phyloP scores from a whole-genome alignment of 208 protist species.

The Wallacemonas sp. region DNA sequence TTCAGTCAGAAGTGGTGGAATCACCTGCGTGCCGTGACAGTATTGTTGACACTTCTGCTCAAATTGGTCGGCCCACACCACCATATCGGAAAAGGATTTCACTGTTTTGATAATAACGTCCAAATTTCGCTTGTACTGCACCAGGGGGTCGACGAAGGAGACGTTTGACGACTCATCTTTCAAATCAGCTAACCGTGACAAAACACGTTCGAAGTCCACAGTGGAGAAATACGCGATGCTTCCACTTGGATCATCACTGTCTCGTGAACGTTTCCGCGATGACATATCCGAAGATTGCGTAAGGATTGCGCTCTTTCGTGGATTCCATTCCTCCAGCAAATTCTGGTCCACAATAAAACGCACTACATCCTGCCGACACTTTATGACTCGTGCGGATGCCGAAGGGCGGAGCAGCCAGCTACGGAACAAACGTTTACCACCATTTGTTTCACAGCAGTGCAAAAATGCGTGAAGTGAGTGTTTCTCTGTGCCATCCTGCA shows the following conservation, averaged over 20 bases:
- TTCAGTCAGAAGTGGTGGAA: slow-evolving; percentile 64
- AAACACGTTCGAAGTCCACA: slow-evolving; percentile 82
- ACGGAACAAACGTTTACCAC: slow-evolving; percentile 77
- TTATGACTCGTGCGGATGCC: slow-evolving; percentile 52
- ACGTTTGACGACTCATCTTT: slow-evolving; percentile 53
- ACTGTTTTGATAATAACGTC: slow-evolving; percentile 70
- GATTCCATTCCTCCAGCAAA: slow-evolving; percentile 14
- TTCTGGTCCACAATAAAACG: slow-evolving; percentile 50
- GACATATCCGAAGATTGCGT: slow-evolving; percentile 11
- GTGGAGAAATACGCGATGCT: slow-evolving; percentile 11
- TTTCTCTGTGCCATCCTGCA: slow-evolving; percentile 71
- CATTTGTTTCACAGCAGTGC: slow-evolving; percentile 75
- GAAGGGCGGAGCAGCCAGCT: slow-evolving; percentile 84
- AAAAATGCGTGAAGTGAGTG: slow-evolving; percentile 67
- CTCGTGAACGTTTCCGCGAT: slow-evolving; percentile 25
- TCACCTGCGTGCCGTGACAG: background rate
- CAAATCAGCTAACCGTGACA: slow-evolving; percentile 79
- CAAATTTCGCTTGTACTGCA: slow-evolving; percentile 85
- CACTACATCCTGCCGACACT: slow-evolving; percentile 54
- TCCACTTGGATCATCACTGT: slow-evolving; percentile 1
- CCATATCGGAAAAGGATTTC: slow-evolving; percentile 59
- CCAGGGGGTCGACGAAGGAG: slow-evolving; percentile 82
- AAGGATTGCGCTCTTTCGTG: background rate
- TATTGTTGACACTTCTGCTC: slow-evolving; percentile 11
- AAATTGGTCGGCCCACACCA: slow-evolving; percentile 53